phyloP scores from a whole-genome alignment of 148 eudicot genomes.

The Agrostemma githago region DNA sequence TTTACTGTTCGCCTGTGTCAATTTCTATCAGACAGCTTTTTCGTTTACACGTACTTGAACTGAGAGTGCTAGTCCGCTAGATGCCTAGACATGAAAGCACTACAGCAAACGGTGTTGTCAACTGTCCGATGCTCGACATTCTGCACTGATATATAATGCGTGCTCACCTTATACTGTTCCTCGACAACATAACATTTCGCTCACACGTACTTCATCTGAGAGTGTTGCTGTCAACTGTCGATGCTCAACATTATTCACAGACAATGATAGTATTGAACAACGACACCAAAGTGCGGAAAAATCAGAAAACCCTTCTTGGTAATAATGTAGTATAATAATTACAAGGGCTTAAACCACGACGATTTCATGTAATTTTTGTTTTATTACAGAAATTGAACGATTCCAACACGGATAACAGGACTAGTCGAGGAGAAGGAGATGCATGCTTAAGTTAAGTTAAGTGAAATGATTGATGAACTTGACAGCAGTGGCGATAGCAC shows the following conservation, averaged over 20 bases:
- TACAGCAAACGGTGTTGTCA: not conserved
- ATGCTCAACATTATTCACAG: not conserved
- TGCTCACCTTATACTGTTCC: too few relatives aligned
- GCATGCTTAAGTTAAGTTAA: slow-evolving; percentile 43
- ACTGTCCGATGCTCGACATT: not conserved
- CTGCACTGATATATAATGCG: too few relatives aligned
- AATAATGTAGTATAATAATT: not conserved
- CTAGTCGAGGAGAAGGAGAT: not conserved
- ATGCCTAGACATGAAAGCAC: too few relatives aligned
- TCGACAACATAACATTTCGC: not conserved
- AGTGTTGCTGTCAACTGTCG: not conserved
- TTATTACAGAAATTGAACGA: not conserved
- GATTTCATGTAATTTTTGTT: too few relatives aligned
- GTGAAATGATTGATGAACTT: slow-evolving; percentile 55
- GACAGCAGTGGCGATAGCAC: slow-evolving; percentile 85
- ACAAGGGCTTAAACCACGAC: not conserved
- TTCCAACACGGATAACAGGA: slow-evolving; percentile 10
- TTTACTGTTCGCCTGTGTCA: not conserved
- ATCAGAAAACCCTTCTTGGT: slow-evolving; percentile 1
- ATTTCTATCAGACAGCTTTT: not conserved
- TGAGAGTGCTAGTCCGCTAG: not conserved
- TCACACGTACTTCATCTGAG: too few relatives aligned
- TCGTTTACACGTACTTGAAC: not conserved
- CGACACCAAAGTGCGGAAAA: too few relatives aligned
- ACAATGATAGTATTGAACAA: not conserved